These are phyloP conservation scores for Endotrypanum monterogeii DNA, from an alignment of 208 protist genomes.

Conservation along the genomic window DNA sequence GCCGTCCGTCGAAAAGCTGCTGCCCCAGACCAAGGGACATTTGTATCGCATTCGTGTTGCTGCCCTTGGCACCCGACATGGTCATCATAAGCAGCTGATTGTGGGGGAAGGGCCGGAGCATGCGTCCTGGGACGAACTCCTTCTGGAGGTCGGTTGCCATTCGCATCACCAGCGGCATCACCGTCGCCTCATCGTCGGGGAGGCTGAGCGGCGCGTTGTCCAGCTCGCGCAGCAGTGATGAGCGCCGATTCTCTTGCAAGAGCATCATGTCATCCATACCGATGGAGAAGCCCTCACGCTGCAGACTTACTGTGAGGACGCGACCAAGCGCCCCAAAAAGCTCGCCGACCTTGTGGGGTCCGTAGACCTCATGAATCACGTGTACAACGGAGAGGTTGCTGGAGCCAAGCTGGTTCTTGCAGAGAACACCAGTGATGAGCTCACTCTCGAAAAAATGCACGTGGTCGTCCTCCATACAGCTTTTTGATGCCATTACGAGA, in stretches of 20 bases:
- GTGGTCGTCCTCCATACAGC: constrained; percentile 68
- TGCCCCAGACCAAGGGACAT: constrained; percentile 97
- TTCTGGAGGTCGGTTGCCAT: constrained; percentile 84
- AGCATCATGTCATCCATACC: constrained; percentile 98
- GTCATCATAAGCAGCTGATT: constrained; percentile 99
- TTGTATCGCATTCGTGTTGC: constrained; percentile 98
- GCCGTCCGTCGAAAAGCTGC: constrained; percentile 98
- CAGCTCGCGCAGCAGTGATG: constrained; percentile 72
- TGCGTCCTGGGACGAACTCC: constrained; percentile 87
- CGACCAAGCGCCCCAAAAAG: constrained; percentile 96
- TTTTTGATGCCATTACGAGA: constrained; percentile 33
- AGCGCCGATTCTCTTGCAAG: constrained; percentile 63
- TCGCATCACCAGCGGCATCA: constrained; percentile 79
- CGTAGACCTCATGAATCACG: constrained; percentile 97
- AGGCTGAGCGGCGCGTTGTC: constrained; percentile 76
- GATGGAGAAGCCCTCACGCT: constrained; percentile 97
- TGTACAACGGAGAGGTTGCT: constrained; percentile 92
- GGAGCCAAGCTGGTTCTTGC: constrained; percentile 96
- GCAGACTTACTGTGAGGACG: constrained; percentile 96
- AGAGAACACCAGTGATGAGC: constrained; percentile 97
- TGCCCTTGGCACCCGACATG: constrained; percentile 98
- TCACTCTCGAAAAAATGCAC: constrained; percentile 95
- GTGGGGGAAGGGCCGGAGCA: constrained; percentile 94
- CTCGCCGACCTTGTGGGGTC: constrained; percentile 90
- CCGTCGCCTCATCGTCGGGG: constrained; percentile 77